phyloP scores from a whole-genome alignment of 495 filamentous ascomycete species.

The Aspergillus egyptiacus region DNA sequence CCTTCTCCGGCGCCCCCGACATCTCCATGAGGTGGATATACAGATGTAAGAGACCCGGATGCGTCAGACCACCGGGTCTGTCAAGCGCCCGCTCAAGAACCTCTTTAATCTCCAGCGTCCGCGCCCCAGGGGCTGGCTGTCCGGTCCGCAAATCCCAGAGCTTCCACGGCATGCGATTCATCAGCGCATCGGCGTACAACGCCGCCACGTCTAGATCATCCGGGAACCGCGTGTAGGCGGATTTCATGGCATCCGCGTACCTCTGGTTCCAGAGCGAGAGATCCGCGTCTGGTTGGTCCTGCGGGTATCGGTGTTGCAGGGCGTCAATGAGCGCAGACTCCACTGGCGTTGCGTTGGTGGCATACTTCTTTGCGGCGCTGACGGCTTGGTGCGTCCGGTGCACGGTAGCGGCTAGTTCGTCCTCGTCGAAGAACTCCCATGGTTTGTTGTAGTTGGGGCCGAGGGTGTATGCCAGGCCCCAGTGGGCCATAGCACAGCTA shows the following conservation, averaged over 20 bases:
- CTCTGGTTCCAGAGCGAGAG: constrained; percentile 47
- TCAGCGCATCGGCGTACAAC: constrained; percentile 59
- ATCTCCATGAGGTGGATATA: constrained; percentile 75
- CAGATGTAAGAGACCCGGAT: constrained; percentile 61
- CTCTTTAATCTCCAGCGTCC: constrained; percentile 50
- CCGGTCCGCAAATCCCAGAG: constrained; percentile 60
- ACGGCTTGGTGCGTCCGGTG: constrained; percentile 40
- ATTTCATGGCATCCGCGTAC: constrained; percentile 57
- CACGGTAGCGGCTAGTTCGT: constrained; percentile 46
- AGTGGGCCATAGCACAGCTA: constrained; percentile 56
- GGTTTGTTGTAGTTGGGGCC: constrained; percentile 74
- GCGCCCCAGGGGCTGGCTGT: constrained; percentile 45
- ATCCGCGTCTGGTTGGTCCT: constrained; percentile 32
- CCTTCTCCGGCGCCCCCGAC: constrained; percentile 55
- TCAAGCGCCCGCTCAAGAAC: constrained; percentile 50
- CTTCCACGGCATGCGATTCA: constrained; percentile 65
- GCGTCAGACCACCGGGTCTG: constrained; percentile 33
- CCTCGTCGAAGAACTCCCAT: constrained; percentile 58
- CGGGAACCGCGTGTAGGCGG: constrained; percentile 47
- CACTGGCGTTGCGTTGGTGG: constrained; percentile 19
- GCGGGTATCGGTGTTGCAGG: constrained; percentile 49
- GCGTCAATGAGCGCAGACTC: constrained; percentile 57
- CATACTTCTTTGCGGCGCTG: constrained; percentile 33
- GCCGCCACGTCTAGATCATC: constrained; percentile 56
- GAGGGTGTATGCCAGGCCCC: constrained; percentile 59